Percentiles rank a stretch among this genome's conserved stretches.
These are phyloP conservation scores for Aschersonia sp. DNA, from an alignment of 2,329 filamentous ascomycete genomes.

Conservation along the genomic window DNA sequence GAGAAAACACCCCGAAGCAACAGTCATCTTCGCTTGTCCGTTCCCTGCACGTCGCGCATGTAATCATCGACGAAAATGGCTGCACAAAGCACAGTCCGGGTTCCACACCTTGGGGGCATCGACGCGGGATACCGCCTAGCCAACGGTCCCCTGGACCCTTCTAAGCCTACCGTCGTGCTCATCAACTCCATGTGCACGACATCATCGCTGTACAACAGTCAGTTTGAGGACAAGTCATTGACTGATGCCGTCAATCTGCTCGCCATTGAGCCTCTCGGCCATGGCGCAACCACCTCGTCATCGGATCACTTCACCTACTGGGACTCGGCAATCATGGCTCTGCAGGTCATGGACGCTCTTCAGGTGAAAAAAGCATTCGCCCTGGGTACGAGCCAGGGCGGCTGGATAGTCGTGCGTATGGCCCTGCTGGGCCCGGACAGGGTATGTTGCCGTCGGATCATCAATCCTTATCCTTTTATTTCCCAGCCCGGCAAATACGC, in stretches of 20 bases:
- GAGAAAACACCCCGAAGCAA: too few relatives aligned
- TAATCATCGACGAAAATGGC: conserved; percentile 12
- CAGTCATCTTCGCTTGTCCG: too few relatives aligned
- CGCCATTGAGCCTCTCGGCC: conserved; percentile 37
- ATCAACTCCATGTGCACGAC: conserved; percentile 38
- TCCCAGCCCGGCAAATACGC: too few relatives aligned
- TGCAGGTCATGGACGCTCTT: conserved; percentile 39
- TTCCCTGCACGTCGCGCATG: too few relatives aligned
- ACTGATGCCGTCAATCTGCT: conserved; percentile 30
- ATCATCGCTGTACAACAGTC: conserved; percentile 26
- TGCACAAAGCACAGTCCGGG: conserved; percentile 25
- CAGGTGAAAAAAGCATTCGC: conserved; percentile 31
- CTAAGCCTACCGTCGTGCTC: conserved; percentile 35
- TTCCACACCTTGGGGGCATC: conserved; percentile 33
- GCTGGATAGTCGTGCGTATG: conserved; percentile 35
- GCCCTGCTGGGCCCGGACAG: conserved; percentile 32
- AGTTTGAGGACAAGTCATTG: conserved; percentile 26
- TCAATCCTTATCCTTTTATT: neutral
- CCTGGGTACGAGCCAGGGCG: conserved; percentile 36
- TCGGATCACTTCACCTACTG: conserved; percentile 38
- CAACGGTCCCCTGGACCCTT: conserved; percentile 26
- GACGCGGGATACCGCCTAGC: conserved; percentile 28
- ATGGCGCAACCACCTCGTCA: conserved; percentile 28
- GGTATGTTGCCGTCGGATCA: conserved; percentile 14
- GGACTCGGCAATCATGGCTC: conserved; percentile 37